Evolutionary conservation across 192 early-diverging fungal genomes (phyloP).

Genomic region (Backusella tuberculispora): DNA sequence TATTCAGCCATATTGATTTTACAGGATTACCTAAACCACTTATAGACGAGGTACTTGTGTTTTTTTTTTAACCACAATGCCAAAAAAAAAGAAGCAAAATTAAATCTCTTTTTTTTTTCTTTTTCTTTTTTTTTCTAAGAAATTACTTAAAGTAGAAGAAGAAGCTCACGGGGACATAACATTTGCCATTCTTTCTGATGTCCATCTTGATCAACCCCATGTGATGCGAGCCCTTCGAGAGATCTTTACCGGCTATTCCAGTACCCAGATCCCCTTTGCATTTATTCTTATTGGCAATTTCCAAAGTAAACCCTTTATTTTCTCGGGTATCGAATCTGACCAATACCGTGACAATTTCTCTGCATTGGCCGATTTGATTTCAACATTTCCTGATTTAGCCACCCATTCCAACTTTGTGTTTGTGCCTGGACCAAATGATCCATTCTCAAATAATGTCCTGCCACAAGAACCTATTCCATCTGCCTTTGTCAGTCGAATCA

Average conservation of each 20-base stretch:
- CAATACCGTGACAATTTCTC: slow-evolving; percentile 66
- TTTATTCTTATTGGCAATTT: slow-evolving; percentile 92
- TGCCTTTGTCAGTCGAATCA: slow-evolving; percentile 66
- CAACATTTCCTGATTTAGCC: slow-evolving; percentile 64
- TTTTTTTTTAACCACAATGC: background rate
- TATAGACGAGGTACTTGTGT: slow-evolving; percentile 50
- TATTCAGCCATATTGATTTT: slow-evolving; percentile 60
- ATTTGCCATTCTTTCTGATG: slow-evolving; percentile 84
- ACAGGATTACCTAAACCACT: slow-evolving; percentile 56
- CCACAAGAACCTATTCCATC: slow-evolving; percentile 79
- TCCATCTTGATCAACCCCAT: slow-evolving; percentile 85
- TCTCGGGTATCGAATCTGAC: slow-evolving; percentile 59
- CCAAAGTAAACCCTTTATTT: slow-evolving; percentile 70
- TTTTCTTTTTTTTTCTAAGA: slow-evolving; percentile 21
- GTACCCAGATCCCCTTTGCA: slow-evolving; percentile 65
- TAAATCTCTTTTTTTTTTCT: background rate
- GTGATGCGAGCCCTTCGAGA: slow-evolving; percentile 73
- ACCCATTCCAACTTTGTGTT: slow-evolving; percentile 78
- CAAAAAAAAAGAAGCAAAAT: background rate
- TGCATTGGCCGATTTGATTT: slow-evolving; percentile 66
- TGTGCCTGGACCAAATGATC: slow-evolving; percentile 89
- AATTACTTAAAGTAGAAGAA: slow-evolving; percentile 43
- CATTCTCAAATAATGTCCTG: slow-evolving; percentile 70
- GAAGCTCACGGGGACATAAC: slow-evolving; percentile 55
- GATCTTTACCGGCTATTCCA: slow-evolving; percentile 77